Base-by-base conservation (phyloP, 148 eudicot species). In the Heliamphora exappendiculata region DNA sequence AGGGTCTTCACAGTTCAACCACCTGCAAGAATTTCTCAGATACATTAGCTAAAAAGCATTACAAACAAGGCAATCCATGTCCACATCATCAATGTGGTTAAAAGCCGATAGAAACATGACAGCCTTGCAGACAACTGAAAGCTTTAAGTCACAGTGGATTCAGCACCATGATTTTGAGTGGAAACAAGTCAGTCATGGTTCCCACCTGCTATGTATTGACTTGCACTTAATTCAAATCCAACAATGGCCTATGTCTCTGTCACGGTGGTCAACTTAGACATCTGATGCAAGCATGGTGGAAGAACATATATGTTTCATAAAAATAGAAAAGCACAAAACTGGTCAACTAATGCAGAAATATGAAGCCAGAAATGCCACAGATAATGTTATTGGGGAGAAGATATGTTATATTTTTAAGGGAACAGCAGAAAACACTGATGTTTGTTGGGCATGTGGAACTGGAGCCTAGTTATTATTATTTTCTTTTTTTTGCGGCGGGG, bases 1-100 rank as follows among this genome's bases (percentile, higher is more conserved):
- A 20, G 87, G 88, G 75, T 94, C 94, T 78, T 89, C 97, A 73
- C 51, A 78, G 82, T 94, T 90, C 67, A 89, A 71, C 97, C 94
- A 94, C 88, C 98, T 94, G 87, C 74, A 80, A 12, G 14, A 68
- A 73, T 67, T 77, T 31, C 78, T 20, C 53, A 79, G 1, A 33
- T n/a, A 45, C 53, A 54, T 76, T 73, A 64, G 39, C 31, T 36
- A 55, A n/a, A 63, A 22, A 51, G 28, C 10, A 44, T 58, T 51
- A 9, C 65, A 58, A 57, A 41, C 67, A 39, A 74, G 16, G 50
- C 36, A 58, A 8, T 4, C 75, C 47, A 47, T 72, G 44, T 39
- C 7, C 10, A 39, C 39, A 57, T 13, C 34, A 73, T 55, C 45
- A 72, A 41, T 55, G 49, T 22, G 14, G 41, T 51, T 22, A 36